These are phyloP conservation scores for Fusarium dlaminii DNA, from an alignment of 2,329 filamentous ascomycete species.

Conservation along the genomic window DNA sequence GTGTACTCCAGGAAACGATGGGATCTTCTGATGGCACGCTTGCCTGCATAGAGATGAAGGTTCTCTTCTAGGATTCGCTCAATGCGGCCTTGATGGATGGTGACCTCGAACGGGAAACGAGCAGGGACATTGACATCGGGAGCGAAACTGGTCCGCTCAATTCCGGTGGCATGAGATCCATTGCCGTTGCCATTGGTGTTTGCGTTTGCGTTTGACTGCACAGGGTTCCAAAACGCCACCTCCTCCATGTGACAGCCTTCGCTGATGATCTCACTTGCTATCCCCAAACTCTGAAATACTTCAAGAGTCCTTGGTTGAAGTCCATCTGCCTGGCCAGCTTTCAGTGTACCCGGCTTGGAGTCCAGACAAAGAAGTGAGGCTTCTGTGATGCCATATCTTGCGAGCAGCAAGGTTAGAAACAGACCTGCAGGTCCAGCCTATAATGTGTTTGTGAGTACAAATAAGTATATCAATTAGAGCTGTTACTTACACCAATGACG, in stretches of 20 bases:
- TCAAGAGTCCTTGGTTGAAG: slow-evolving; percentile 14
- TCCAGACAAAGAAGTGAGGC: slow-evolving; percentile 1
- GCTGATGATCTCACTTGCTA: slow-evolving; percentile 8
- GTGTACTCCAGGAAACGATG: slow-evolving; percentile 11
- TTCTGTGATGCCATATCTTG: slow-evolving; percentile 5
- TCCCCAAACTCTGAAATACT: slow-evolving; percentile 11
- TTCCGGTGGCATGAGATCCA: not conserved
- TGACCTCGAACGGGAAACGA: slow-evolving; percentile 4
- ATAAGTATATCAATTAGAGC: accelerated
- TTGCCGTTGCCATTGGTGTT: not conserved
- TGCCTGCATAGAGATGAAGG: not conserved
- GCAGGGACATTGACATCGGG: slow-evolving; percentile 11
- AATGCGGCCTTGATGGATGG: slow-evolving; percentile 15
- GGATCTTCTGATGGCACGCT: not conserved
- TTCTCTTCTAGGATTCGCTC: slow-evolving; percentile 18
- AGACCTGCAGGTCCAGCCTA: slow-evolving; percentile 12
- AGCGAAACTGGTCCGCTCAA: slow-evolving; percentile 8
- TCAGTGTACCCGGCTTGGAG: slow-evolving; percentile 5
- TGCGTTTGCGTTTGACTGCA: not conserved
- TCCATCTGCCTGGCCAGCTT: slow-evolving; percentile 16
- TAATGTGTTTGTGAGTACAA: not conserved
- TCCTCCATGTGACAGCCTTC: slow-evolving; percentile 24
- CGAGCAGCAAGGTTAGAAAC: not conserved
- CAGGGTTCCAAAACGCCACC: slow-evolving; percentile 17
- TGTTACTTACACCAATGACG: not conserved